Evolutionary conservation across 2,329 filamentous ascomycete genomes (phyloP), one percentile per base, ranked within the genome.

Genomic region (Cercospora brassicicola): DNA sequence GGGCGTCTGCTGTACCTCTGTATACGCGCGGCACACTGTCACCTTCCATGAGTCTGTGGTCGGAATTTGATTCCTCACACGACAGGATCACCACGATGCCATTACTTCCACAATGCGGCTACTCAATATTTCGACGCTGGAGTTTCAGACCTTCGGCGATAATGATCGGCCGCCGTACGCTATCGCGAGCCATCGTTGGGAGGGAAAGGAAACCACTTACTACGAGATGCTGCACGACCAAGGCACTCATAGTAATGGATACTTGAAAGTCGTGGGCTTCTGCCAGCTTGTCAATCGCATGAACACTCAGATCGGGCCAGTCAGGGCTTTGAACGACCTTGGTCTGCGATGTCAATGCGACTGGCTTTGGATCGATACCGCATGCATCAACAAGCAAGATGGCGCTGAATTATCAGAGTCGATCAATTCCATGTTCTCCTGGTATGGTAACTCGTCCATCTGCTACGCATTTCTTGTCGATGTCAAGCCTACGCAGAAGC

Each of bases 361-460:
- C 4, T 61, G 59, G 59, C 62, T 65, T 0, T 65, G 62, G 62
- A 65, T 59, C 4, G 62, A 65, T n/a, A 65, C 62, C 15, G 33
- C 23, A 7, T 65, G 62, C 30, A 59, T 59, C 48, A 26, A 55
- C 48, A 55, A 55, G 48, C 48, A 55, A 10, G 48, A 55, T 55
- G 48, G 48, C 2, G 36, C 59, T 0, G 59, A 61, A 8, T 4
- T 61, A 15, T 39, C 31, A 1, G 59, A 61, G 20, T 39, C 59
- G 10, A 45, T 61, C 31, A 61, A 61, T 18, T 61, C 59, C 36
- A 61, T 61, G 59, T 61, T 61, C 15, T 39, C n/a, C 1, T 61
- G 59, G 59, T 65, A 65, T 33, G 30, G 9, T 3, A 30, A 11
- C 15, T 55, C 62, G 23, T 23, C n/a, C 1, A 26, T 65, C 13